phyloP scores from a whole-genome alignment of 1,284 basidiomycete genomes.

The Phellinidium pouzarii region DNA sequence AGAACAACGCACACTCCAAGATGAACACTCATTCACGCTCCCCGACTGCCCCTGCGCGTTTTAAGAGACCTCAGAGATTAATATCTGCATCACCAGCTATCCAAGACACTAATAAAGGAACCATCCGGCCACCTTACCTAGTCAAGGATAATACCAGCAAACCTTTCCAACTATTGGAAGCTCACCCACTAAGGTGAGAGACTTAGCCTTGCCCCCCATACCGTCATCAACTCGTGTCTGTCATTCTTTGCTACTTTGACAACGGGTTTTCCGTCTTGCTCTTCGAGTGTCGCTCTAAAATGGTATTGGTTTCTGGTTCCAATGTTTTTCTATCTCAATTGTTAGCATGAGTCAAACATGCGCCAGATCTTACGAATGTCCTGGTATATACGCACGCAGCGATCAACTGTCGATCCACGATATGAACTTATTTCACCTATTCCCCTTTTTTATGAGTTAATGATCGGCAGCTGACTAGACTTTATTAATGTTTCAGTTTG shows the following conservation, averaged over 20 bases:
- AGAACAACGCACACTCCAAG: constrained; percentile 2
- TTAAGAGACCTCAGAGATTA: constrained; percentile 11
- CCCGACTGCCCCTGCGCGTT: constrained; percentile 4
- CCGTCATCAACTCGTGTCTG: neutral
- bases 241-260: neutral
- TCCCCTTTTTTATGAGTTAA: neutral
- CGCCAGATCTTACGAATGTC: neutral
- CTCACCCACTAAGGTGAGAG: constrained; percentile 13
- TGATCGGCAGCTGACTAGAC: constrained; percentile 3
- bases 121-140: constrained; percentile 2
- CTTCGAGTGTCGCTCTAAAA: too few relatives aligned
- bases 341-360: neutral
- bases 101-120: neutral
- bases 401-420: neutral
- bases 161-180: constrained; percentile 16
- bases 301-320: too few relatives aligned
- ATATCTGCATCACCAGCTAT: constrained; percentile 11
- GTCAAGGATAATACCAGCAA: constrained; percentile 9
- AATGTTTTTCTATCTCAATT: too few relatives aligned
- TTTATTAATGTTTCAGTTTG: constrained; percentile 9
- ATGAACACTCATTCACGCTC: constrained; percentile 18
- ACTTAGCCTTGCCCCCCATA: neutral
- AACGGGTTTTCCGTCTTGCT: neutral
- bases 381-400: neutral
- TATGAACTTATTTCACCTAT: neutral